Conservation (phyloP, 176 grass and related monocot genomes). For the Eleusine coracana region DNA sequence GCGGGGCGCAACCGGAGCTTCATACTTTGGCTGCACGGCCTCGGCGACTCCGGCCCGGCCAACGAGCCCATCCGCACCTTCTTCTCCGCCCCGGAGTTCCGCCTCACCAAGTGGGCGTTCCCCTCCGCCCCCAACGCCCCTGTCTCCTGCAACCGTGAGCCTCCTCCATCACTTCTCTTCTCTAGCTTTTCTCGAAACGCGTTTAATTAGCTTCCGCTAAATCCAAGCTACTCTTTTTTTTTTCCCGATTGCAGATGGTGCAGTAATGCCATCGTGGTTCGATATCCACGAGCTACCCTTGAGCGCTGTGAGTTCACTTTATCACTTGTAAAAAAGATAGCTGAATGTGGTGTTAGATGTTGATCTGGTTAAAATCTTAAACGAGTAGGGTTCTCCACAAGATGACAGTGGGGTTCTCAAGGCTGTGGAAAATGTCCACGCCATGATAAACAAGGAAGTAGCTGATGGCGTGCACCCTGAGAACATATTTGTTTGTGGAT, state of each 20-base stretch:
- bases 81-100: conserved; percentile 79
- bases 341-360: neutral
- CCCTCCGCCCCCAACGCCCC: conserved; percentile 69
- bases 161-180: neutral
- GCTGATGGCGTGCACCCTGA: conserved; percentile 66
- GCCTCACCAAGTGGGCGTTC: conserved; percentile 71
- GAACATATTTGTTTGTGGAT: conserved; percentile 89
- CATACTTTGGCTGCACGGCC: conserved; percentile 87
- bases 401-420: conserved; percentile 73
- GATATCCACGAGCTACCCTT: conserved; percentile 87
- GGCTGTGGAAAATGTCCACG: conserved; percentile 82
- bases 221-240: neutral
- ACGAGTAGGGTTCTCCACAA: conserved; percentile 70
- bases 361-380: conserved; percentile 11
- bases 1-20: conserved; percentile 64
- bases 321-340: neutral
- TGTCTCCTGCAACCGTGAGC: conserved; percentile 81
- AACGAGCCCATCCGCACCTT: conserved; percentile 90
- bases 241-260: conserved; percentile 49
- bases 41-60: conserved; percentile 85
- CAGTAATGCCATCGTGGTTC: conserved; percentile 92
- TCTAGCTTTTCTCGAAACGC: neutral
- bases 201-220: neutral
- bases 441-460: conserved; percentile 85
- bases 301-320: conserved; percentile 56